Conservation (phyloP, 306 rosid genomes). For the Morella rubra region DNA sequence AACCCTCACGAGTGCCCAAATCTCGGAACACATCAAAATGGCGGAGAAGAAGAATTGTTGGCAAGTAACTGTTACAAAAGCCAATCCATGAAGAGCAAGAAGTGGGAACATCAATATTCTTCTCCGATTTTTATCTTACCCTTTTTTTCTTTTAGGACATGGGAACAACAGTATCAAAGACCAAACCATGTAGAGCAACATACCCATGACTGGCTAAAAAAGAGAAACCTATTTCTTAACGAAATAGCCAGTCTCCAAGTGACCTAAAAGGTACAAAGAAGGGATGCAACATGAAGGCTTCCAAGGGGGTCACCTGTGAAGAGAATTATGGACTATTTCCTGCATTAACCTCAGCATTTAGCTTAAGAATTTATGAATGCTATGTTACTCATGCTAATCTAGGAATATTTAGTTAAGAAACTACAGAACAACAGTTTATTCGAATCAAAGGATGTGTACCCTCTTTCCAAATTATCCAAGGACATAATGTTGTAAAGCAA, state of each 20-base stretch:
- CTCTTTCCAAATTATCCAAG: neutral
- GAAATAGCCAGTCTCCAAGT: neutral
- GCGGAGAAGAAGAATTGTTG: constrained; percentile 86
- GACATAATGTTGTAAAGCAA: neutral
- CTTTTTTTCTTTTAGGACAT: neutral
- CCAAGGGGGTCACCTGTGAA: neutral
- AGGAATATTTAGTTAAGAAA: neutral
- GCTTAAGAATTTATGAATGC: neutral
- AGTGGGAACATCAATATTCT: constrained; percentile 5
- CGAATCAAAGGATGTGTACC: neutral
- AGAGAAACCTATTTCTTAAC: constrained; percentile 18
- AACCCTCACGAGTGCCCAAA: constrained; percentile 52
- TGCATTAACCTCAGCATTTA: neutral
- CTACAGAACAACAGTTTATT: neutral
- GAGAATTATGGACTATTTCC: neutral
- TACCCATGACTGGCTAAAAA: neutral
- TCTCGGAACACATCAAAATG: constrained; percentile 88
- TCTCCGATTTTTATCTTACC: neutral
- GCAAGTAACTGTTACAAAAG: constrained; percentile 69
- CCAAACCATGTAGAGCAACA: neutral
- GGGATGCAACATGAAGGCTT: neutral
- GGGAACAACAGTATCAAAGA: neutral
- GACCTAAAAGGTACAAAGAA: neutral
- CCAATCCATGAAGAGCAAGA: constrained; percentile 25
- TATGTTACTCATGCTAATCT: neutral